Evolutionary conservation across 2,329 filamentous ascomycete species (phyloP), one percentile per base, ranked within the genome.

Genomic region (Sordariomycetes sp.): DNA sequence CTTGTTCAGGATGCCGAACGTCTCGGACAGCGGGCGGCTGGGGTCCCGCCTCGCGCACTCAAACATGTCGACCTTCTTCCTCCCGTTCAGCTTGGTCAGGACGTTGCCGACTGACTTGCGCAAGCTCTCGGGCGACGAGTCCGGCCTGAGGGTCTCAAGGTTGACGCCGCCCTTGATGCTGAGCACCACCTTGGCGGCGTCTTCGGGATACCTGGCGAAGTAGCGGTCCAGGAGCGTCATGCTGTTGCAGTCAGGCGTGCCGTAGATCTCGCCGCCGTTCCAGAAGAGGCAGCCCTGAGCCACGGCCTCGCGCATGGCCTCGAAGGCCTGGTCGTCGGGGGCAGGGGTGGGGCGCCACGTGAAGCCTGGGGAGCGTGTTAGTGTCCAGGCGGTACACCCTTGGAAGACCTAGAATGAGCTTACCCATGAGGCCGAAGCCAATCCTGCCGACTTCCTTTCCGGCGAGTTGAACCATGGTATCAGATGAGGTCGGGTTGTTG

Each of bases 241-340:
- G 65, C 68, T 72, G 71, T 87, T 85, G 64, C 76, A 76, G 22
- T 80, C 73, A 1, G 78, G 76, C 0, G 74, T 72, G 46, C 85
- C 85, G 70, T 89, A 89, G 65, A 87, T 79, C 65, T 87, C 82
- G 61, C 77, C 84, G 43, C 75, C 83, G 64, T 86, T 87, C 82
- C 83, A 87, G 58, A 78, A 72, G 61, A 70, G 77, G 64, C 70
- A 71, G 58, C 76, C 74, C 12, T 67, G 66, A 25, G 69, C 62
- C 14, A 85, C 67, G 6, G 82, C 73, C 20, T 79, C 74, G 62
- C 79, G 78, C 69, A 88, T 74, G 12, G 80, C 78, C 51, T 76
- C 76, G 61, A 85, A 76, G 43, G 77, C 72, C 61, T 79, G 70
- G 37, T 81, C 76, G 16, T 77, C 65, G 2, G 77, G 67, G 11